Evolutionary conservation across 306 rosid species (phyloP).

Genomic region (Castanea sativa): DNA sequence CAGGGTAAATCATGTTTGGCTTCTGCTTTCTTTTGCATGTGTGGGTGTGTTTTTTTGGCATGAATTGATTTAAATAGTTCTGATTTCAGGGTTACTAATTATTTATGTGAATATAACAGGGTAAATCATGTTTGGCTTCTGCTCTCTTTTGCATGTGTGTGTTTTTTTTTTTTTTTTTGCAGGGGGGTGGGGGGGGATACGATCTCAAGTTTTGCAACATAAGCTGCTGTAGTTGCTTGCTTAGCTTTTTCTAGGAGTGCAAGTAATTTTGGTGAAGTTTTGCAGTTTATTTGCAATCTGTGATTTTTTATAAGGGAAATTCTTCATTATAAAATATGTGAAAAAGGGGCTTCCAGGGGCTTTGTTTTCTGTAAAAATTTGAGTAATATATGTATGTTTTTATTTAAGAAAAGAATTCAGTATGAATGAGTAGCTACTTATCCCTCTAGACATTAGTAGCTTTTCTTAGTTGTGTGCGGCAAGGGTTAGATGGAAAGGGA

Average conservation of each 20-base stretch:
- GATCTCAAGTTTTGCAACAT: background rate
- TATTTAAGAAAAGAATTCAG: background rate
- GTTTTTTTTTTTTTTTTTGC: background rate
- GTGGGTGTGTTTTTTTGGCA: background rate
- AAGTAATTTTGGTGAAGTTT: background rate
- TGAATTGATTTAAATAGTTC: constrained; percentile 24
- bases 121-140: background rate
- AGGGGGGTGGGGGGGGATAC: no score
- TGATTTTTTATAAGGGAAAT: background rate
- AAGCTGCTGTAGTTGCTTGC: background rate
- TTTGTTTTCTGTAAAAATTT: background rate
- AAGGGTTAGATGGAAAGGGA: background rate
- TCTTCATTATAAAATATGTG: background rate
- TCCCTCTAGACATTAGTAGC: background rate
- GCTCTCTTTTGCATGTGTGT: background rate
- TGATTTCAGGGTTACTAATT: background rate
- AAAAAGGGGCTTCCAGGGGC: background rate
- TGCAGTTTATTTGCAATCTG: background rate
- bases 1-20: background rate
- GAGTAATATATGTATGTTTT: background rate
- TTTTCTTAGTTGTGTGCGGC: background rate
- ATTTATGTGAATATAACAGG: background rate
- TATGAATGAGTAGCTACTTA: background rate
- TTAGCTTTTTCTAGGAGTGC: background rate
- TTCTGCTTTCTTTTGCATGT: background rate